These are phyloP conservation scores for Termitomyces sp. DNA, from an alignment of 768 basidiomycete genomes.

Conservation along the genomic window DNA sequence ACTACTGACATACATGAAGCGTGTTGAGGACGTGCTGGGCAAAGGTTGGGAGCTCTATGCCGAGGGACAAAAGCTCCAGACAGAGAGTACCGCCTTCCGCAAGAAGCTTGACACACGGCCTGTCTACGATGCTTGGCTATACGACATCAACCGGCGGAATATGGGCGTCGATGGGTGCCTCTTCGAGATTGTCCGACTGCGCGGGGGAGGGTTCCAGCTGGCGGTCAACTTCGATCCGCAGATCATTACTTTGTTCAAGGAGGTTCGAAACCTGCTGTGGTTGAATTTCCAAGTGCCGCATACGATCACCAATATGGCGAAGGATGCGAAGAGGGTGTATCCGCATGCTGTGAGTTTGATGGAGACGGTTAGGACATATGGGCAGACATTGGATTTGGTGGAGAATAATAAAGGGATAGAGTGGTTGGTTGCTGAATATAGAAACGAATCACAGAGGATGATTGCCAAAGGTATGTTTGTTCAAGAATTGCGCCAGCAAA, in stretches of 20 bases:
- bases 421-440: constrained; percentile 91
- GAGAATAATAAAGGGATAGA: constrained; percentile 89
- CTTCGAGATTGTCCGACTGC: constrained; percentile 82
- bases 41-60: constrained; percentile 99
- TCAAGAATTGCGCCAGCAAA: background rate
- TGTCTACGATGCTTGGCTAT: constrained; percentile 94
- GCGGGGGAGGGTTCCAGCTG: constrained; percentile 75
- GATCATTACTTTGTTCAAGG: constrained; percentile 98
- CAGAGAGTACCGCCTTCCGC: constrained; percentile 86
- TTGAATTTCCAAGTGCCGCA: constrained; percentile 94
- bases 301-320: constrained; percentile 92
- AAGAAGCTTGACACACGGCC: constrained; percentile 94
- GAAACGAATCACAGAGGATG: constrained; percentile 92
- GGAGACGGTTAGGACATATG: constrained; percentile 98
- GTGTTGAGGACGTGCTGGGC: constrained; percentile 96
- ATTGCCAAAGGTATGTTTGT: constrained; percentile 67
- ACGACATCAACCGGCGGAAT: constrained; percentile 90
- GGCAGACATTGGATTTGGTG: constrained; percentile 89
- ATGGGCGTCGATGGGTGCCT: constrained; percentile 88
- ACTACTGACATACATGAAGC: constrained; percentile 94
- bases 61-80: constrained; percentile 97
- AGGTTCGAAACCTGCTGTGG: constrained; percentile 94
- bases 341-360: constrained; percentile 97
- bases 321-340: constrained; percentile 97
- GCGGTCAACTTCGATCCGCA: constrained; percentile 98